Evolutionary conservation across 129 eudicot species (phyloP).

Genomic region (Lactuca saligna): DNA sequence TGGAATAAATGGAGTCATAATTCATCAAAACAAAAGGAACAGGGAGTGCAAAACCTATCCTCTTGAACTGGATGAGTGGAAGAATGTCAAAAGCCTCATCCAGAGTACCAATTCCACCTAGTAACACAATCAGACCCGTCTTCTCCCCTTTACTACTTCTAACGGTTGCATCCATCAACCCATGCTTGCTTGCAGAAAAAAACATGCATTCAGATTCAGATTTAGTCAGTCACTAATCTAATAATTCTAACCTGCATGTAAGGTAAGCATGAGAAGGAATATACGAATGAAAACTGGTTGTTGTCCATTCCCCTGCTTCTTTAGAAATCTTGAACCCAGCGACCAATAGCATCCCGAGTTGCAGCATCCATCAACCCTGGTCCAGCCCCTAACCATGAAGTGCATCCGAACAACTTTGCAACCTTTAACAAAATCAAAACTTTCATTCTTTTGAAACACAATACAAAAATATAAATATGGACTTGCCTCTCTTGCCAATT

Average conservation of each 20-base stretch:
- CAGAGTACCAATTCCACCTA: constrained; percentile 90
- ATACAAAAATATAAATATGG: background rate
- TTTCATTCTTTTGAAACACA: too few species aligned
- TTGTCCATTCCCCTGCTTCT: too few species aligned
- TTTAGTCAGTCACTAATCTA: too few species aligned
- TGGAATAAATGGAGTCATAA: constrained; percentile 73
- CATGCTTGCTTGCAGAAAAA: too few species aligned
- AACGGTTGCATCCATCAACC: constrained; percentile 25
- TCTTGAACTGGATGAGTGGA: constrained; percentile 71
- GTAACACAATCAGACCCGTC: constrained; percentile 85
- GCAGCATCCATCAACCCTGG: constrained; percentile 99
- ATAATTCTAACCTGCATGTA: too few species aligned
- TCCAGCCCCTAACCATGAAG: constrained; percentile 98
- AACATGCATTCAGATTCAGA: too few species aligned
- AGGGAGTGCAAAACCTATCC: constrained; percentile 70
- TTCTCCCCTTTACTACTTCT: constrained; percentile 50
- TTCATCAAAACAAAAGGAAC: constrained; percentile 86
- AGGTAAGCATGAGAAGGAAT: too few species aligned
- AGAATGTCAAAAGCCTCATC: constrained; percentile 89
- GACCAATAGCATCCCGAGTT: constrained; percentile 85
- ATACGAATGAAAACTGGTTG: too few species aligned
- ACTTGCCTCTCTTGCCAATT: constrained; percentile 67
- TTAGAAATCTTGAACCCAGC: constrained; percentile 93
- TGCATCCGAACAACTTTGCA: constrained; percentile 67
- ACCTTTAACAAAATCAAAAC: constrained; percentile 41